Conservation (phyloP, 176 grass and related monocot genomes). For the Ensete glaucum region DNA sequence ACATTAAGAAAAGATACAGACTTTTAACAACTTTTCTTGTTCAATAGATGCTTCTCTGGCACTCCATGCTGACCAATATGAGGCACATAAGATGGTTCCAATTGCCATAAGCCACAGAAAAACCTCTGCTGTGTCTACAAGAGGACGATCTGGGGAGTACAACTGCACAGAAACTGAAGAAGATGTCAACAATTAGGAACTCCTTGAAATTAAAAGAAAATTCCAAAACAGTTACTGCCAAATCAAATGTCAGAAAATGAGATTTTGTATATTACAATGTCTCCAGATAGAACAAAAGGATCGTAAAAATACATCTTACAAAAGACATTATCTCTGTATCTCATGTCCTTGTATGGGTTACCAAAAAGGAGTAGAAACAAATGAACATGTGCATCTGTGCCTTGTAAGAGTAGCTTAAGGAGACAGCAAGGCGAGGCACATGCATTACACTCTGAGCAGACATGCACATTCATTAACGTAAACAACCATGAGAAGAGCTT, state of each 20-base stretch:
- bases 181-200: slow-evolving; percentile 9
- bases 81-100: slow-evolving; percentile 83
- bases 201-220: not conserved
- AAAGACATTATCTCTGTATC: too few relatives aligned
- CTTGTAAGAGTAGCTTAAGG: too few relatives aligned
- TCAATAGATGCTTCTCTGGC: slow-evolving; percentile 64
- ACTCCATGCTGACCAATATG: slow-evolving; percentile 95
- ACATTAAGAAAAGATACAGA: slow-evolving; percentile 22
- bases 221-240: not conserved
- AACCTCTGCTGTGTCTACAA: slow-evolving; percentile 84
- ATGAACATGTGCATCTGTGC: too few relatives aligned
- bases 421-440: too few relatives aligned
- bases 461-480: not conserved
- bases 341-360: too few relatives aligned
- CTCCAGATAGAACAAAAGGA: too few relatives aligned
- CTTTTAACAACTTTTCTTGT: slow-evolving; percentile 85
- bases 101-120: slow-evolving; percentile 97
- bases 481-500: not conserved
- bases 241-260: too few relatives aligned
- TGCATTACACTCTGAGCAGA: too few relatives aligned
- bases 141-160: slow-evolving; percentile 83
- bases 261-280: too few relatives aligned
- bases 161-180: slow-evolving; percentile 61
- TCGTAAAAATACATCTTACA: too few relatives aligned
- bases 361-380: too few relatives aligned